These are phyloP conservation scores for Pyrenula aspistea DNA, from an alignment of 495 filamentous ascomycete species.

Conservation along the genomic window DNA sequence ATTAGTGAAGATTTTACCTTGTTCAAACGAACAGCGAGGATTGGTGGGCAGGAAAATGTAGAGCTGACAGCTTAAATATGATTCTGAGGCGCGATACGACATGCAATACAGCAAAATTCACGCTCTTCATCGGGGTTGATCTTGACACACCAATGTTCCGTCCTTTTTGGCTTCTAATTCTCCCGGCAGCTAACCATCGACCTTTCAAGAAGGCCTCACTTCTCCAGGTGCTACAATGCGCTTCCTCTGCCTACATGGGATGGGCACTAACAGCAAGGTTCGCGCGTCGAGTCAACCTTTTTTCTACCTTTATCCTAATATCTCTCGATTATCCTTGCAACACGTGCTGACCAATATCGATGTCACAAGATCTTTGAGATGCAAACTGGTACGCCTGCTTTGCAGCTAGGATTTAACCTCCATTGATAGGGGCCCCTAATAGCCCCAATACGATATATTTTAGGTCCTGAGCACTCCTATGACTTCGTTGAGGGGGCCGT, in stretches of 20 bases:
- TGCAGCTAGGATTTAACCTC: no score
- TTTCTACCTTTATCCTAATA: neutral
- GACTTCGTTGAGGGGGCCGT: constrained; percentile 19
- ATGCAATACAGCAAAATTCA: neutral
- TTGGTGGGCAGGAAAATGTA: neutral
- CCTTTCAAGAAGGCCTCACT: no score
- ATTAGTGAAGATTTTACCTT: no score
- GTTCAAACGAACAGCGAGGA: no score
- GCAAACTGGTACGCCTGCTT: no score
- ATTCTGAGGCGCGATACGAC: neutral
- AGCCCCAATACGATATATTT: constrained; percentile 13
- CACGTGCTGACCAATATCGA: no score
- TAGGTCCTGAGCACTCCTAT: constrained; percentile 12
- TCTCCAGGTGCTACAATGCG: constrained; percentile 20
- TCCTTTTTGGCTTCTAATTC: neutral
- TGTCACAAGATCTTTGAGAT: neutral
- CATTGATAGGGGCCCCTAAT: neutral
- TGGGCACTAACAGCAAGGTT: constrained; percentile 25
- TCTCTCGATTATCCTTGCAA: no score
- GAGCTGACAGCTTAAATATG: neutral
- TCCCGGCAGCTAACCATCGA: neutral
- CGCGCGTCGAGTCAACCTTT: neutral
- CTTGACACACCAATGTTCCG: no score
- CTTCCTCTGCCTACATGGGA: constrained; percentile 29
- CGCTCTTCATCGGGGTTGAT: neutral